A percentile compares a stretch with the other conserved stretches of the same genome.
Conservation (phyloP, 805 yeast species). For the Starmerella sirachaensis region DNA sequence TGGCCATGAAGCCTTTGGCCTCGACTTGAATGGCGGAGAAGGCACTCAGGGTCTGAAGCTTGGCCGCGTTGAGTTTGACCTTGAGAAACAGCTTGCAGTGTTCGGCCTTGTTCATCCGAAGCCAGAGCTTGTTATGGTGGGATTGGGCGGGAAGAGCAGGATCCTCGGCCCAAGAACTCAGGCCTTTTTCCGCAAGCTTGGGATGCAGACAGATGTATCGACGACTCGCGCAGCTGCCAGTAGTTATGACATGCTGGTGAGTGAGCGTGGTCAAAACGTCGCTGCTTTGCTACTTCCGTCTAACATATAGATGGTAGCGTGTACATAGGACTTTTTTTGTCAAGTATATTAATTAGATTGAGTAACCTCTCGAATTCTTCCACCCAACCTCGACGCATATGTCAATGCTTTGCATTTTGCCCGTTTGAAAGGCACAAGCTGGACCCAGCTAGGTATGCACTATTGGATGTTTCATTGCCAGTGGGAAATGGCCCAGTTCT, state of each 20-base stretch:
- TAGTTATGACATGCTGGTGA: slow-evolving; percentile 61
- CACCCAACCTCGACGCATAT: too few species aligned
- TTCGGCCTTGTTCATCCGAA: slow-evolving; percentile 53
- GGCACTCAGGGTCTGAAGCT: slow-evolving; percentile 36
- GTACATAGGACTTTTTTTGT: too few species aligned
- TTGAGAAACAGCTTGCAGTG: slow-evolving; percentile 34
- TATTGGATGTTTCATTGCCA: too few species aligned
- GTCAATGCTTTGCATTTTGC: too few species aligned
- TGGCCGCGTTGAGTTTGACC: slow-evolving; percentile 44
- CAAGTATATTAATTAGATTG: too few species aligned
- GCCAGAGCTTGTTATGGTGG: slow-evolving; percentile 64
- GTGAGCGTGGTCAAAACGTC: slow-evolving; percentile 56
- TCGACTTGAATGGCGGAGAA: slow-evolving; percentile 37
- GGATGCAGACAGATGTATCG: slow-evolving; percentile 59
- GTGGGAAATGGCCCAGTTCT: too few species aligned
- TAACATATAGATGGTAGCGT: too few species aligned
- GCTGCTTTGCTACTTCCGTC: slow-evolving; percentile 67
- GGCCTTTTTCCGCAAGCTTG: slow-evolving; percentile 40
- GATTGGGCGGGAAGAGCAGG: slow-evolving; percentile 52
- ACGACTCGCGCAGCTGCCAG: slow-evolving; percentile 54
- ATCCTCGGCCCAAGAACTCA: slow-evolving; percentile 48
- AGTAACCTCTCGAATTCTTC: too few species aligned
- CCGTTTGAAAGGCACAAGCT: too few species aligned
- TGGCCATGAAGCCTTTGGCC: slow-evolving; percentile 47
- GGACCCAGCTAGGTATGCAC: too few species aligned